Evolutionary conservation across 1,284 basidiomycete species (phyloP), one percentile per base, ranked within the genome.

Genomic region (Tausonia pullulans): DNA sequence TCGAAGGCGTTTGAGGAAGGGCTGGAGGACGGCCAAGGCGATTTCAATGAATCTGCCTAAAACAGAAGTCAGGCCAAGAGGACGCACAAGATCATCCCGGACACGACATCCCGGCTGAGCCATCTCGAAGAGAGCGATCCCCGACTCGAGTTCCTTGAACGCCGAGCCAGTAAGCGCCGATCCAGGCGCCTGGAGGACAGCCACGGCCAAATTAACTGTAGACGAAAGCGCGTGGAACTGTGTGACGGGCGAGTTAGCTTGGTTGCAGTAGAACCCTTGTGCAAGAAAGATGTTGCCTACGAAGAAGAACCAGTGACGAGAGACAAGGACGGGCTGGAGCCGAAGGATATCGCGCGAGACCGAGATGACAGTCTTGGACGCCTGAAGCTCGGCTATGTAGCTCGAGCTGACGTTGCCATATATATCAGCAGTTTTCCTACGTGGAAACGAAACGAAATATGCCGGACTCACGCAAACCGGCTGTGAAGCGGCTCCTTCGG

Each of bases 361-460:
- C 2, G 60, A 61, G 13, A 65, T 58, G 44, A 61, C 50, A 16
- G 60, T 57, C 55, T 65, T 65, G 48, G 53, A 65, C 3, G 59
- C 54, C 52, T 65, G 60, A 10, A 65, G 52, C 44, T 65, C 64
- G 43, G 64, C 64, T n/a, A 65, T 59, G 41, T 65, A 65, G 10
- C 49, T 53, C 43, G 56, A 55, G 11, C 48, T 52, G 41, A 27
- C 27, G 27, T 27, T 27, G 27, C 27, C 27, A 27, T 27, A 27
- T 2, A 27, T 27, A 27, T 27, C 27, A 27, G 27, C 27, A 27
- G 27, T 27, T 1, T 27, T 27, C 27, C 27, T 27, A 50, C 53
- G 27, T 55, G 53, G 8, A 41, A 41, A 0, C n/a, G 43, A 9
- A 5, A 39, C 39, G 6, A 10, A 27, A 27, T 27, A 27, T 27